Percentiles rank a stretch among this genome's conserved stretches.
Conservation (phyloP, 805 yeast genomes). For the Yarrowia phangngaensis region DNA sequence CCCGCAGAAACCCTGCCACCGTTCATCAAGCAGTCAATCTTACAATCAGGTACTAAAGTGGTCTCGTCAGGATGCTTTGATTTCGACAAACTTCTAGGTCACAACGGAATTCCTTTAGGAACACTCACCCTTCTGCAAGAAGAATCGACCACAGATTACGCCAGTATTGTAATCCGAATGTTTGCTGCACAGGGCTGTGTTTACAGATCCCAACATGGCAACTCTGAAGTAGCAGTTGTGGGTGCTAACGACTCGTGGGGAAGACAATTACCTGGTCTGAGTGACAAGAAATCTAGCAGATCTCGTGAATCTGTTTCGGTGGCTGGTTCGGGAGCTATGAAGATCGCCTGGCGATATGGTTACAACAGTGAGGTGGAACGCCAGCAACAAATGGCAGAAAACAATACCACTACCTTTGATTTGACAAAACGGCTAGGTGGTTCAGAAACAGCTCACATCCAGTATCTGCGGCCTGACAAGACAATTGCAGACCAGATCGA, state of each 20-base stretch:
- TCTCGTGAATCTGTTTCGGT: conserved; percentile 32
- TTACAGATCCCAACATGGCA: conserved; percentile 48
- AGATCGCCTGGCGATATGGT: conserved; percentile 94
- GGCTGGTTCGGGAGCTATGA: conserved; percentile 47
- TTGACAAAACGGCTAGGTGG: conserved; percentile 58
- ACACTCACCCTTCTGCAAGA: conserved; percentile 69
- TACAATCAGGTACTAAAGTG: conserved; percentile 63
- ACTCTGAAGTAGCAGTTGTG: conserved; percentile 60
- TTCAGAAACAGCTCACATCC: background rate
- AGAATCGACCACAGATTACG: conserved; percentile 82
- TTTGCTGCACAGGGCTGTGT: conserved; percentile 74
- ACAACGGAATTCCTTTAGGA: conserved; percentile 84
- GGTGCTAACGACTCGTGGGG: conserved; percentile 60
- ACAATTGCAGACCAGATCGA: conserved; percentile 45
- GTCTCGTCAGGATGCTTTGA: conserved; percentile 77
- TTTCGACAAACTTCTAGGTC: conserved; percentile 68
- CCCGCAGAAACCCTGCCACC: background rate
- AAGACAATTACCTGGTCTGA: conserved; percentile 70
- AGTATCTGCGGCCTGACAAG: conserved; percentile 2
- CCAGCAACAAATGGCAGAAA: conserved; percentile 19
- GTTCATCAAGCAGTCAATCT: conserved; percentile 54
- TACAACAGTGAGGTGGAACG: conserved; percentile 35
- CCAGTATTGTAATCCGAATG: conserved; percentile 61
- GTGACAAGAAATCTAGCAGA: conserved; percentile 53
- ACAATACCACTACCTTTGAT: conserved; percentile 55